Conservation (phyloP, 768 basidiomycete species). For the Pulveroboletus sp. region DNA sequence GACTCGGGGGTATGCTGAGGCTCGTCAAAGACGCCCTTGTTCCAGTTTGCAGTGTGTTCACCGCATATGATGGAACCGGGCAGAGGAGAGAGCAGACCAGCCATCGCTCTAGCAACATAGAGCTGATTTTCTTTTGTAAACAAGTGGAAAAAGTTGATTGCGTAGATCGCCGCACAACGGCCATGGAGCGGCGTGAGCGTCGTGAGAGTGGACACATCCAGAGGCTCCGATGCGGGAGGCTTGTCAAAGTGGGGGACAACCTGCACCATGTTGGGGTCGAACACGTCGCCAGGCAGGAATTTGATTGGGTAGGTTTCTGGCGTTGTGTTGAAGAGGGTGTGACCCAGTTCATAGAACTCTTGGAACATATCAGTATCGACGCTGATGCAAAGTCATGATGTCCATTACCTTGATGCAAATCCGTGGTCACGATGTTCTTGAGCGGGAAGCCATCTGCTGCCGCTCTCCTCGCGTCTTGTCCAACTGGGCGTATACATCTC, state of each 20-base stretch:
- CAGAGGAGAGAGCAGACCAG: slow-evolving; percentile 24
- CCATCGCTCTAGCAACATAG: slow-evolving; percentile 26
- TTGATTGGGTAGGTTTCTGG: slow-evolving; percentile 45
- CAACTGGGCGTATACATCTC: too few relatives aligned
- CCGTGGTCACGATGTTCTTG: too few relatives aligned
- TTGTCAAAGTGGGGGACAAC: slow-evolving; percentile 29
- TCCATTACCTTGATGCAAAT: too few relatives aligned
- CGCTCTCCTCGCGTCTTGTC: too few relatives aligned
- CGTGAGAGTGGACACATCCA: slow-evolving; percentile 31
- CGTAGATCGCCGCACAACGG: slow-evolving; percentile 46
- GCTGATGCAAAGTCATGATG: background rate
- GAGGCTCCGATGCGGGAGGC: slow-evolving; percentile 20
- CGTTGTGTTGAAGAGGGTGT: slow-evolving; percentile 55
- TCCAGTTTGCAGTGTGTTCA: slow-evolving; percentile 15
- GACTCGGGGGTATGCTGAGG: slow-evolving; percentile 33
- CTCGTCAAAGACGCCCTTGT: background rate
- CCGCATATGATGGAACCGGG: slow-evolving; percentile 33
- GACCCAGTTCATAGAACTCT: slow-evolving; percentile 59
- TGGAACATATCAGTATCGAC: background rate
- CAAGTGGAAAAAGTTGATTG: slow-evolving; percentile 44
- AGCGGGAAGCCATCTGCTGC: too few relatives aligned
- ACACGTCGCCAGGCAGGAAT: slow-evolving; percentile 53
- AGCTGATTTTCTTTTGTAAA: slow-evolving; percentile 29
- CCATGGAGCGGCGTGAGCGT: slow-evolving; percentile 47
- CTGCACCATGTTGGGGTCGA: slow-evolving; percentile 42